Percentiles rank a stretch among this genome's conserved stretches.
phyloP scores from a whole-genome alignment of 495 filamentous ascomycete genomes.

The Penicillium paxilli region DNA sequence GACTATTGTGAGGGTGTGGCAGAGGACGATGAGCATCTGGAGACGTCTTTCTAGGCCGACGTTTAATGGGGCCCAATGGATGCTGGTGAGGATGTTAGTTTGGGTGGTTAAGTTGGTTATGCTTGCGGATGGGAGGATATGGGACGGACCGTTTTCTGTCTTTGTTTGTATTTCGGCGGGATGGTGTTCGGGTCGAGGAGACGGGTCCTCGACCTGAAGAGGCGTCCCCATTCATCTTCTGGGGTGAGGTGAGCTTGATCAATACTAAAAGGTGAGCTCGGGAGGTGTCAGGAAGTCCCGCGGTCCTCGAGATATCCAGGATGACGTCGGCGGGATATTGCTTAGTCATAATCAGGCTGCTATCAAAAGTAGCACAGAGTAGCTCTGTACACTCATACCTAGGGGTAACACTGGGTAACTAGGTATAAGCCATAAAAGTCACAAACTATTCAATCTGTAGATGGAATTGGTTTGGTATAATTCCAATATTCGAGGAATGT shows the following conservation, averaged over 20 bases:
- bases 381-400: no score
- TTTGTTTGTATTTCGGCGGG: not conserved
- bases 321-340: conserved; percentile 11
- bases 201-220: conserved; percentile 1
- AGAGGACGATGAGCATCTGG: conserved; percentile 83
- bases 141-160: conserved; percentile 17
- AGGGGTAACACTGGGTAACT: no score
- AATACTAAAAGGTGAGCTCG: no score
- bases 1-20: conserved; percentile 81
- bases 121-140: not conserved
- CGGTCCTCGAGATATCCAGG: not conserved
- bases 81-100: conserved; percentile 39
- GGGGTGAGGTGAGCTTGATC: not conserved
- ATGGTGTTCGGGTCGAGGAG: not conserved
- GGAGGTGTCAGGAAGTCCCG: not conserved
- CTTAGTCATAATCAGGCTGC: not conserved
- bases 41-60: conserved; percentile 82
- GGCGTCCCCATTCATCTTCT: conserved; percentile 17
- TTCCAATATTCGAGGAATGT: no score
- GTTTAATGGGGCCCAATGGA: conserved; percentile 86
- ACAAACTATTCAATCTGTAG: no score
- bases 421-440: no score
- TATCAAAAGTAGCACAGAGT: conserved; percentile 2
- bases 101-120: not conserved
- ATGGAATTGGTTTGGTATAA: no score